A percentile compares a stretch with the other conserved stretches of the same genome.
Conservation (phyloP, 768 basidiomycete genomes). For the Chalciporus sphaerocephalus region DNA sequence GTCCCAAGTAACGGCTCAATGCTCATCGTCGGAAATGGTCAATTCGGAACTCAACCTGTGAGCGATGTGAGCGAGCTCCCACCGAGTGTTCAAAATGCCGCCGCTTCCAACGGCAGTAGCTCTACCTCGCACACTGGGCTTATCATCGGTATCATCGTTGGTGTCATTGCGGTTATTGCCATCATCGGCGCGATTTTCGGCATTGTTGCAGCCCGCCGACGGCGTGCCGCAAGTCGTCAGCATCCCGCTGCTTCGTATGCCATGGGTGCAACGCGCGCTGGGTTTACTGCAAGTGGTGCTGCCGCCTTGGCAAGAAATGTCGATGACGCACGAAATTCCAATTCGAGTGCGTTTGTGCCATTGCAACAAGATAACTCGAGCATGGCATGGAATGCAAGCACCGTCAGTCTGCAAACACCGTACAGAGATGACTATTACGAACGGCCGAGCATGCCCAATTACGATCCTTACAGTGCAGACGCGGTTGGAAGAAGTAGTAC, state of each 20-base stretch:
- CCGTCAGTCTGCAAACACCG: slow-evolving; percentile 39
- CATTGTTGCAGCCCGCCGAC: slow-evolving; percentile 47
- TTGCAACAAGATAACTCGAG: slow-evolving; percentile 58
- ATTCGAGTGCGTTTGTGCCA: slow-evolving; percentile 71
- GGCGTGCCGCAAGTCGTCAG: slow-evolving; percentile 37
- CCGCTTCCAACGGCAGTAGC: slow-evolving; percentile 24
- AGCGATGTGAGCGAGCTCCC: slow-evolving; percentile 20
- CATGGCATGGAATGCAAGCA: slow-evolving; percentile 57
- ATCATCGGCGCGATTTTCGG: slow-evolving; percentile 36
- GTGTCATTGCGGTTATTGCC: slow-evolving; percentile 27
- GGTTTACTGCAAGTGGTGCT: slow-evolving; percentile 23
- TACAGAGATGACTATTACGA: slow-evolving; percentile 33
- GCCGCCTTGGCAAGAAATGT: slow-evolving; percentile 21
- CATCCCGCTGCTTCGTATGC: slow-evolving; percentile 36
- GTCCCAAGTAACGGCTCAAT: slow-evolving; percentile 78
- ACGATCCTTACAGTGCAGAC: slow-evolving; percentile 27
- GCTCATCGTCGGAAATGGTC: slow-evolving; percentile 76
- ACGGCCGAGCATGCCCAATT: slow-evolving; percentile 7
- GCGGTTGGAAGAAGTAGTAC: slow-evolving; percentile 24
- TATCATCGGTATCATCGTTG: slow-evolving; percentile 30
- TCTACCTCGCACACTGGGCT: slow-evolving; percentile 23
- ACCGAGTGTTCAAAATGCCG: slow-evolving; percentile 40
- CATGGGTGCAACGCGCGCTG: slow-evolving; percentile 33
- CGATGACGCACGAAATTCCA: slow-evolving; percentile 40
- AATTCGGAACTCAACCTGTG: slow-evolving; percentile 65